phyloP scores from a whole-genome alignment of 805 yeast genomes.

The Wickerhamiella domercqiae region DNA sequence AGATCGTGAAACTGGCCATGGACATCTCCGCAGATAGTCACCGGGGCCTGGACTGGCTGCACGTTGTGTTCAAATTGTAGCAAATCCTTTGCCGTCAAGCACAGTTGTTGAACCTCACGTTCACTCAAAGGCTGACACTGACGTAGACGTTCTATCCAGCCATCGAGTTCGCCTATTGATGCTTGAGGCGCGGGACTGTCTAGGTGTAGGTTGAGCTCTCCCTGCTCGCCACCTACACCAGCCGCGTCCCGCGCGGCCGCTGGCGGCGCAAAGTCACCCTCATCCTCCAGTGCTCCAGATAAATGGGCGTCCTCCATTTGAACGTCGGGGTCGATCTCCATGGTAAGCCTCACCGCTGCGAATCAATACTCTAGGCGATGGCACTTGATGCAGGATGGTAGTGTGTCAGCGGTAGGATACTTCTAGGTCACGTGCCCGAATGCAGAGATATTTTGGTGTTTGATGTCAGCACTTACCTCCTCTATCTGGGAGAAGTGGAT shows the following conservation, averaged over 20 bases:
- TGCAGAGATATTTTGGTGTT: no score
- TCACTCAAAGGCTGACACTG: constrained; percentile 78
- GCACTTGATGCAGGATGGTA: no score
- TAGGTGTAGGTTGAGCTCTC: constrained; percentile 3
- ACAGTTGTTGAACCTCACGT: constrained; percentile 61
- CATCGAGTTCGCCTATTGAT: constrained; percentile 42
- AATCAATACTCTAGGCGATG: no score
- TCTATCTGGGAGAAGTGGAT: no score
- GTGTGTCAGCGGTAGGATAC: not conserved
- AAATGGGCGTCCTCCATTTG: constrained; percentile 25
- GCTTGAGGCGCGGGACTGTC: constrained; percentile 2
- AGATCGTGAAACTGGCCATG: constrained; percentile 95
- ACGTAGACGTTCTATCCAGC: constrained; percentile 73
- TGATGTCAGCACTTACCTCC: no score
- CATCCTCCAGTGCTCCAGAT: constrained; percentile 18
- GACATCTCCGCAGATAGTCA: constrained; percentile 92
- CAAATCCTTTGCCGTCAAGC: constrained; percentile 85
- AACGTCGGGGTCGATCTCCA: constrained; percentile 28
- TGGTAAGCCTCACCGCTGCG: no score
- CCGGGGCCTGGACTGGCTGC: constrained; percentile 90
- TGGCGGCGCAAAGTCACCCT: constrained; percentile 3
- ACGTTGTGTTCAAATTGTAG: constrained; percentile 85
- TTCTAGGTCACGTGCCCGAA: not conserved
- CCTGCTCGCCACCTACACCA: constrained; percentile 4
- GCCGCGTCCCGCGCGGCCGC: not conserved